A percentile compares a stretch with the other conserved stretches of the same genome.
Conservation (phyloP, 495 filamentous ascomycete species). For the Daldinia grandis region DNA sequence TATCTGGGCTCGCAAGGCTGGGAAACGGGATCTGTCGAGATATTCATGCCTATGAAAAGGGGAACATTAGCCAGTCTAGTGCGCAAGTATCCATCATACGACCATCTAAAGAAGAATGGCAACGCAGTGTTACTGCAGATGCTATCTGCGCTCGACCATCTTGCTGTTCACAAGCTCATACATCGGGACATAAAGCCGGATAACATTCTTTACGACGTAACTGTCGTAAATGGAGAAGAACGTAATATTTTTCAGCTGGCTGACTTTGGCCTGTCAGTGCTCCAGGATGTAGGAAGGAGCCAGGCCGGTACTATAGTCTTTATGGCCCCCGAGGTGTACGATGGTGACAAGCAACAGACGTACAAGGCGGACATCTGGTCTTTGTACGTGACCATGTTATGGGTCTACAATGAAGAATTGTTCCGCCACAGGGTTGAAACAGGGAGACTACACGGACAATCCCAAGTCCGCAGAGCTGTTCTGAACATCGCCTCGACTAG, state of each 20-base stretch:
- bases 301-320: constrained; percentile 43
- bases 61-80: constrained; percentile 44
- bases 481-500: background rate
- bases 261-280: constrained; percentile 48
- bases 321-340: constrained; percentile 48
- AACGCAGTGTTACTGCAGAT: constrained; percentile 39
- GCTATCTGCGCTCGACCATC: constrained; percentile 47
- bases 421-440: background rate
- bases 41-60: constrained; percentile 48
- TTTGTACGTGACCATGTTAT: constrained; percentile 50
- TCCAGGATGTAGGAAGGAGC: constrained; percentile 17
- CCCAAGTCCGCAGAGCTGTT: background rate
- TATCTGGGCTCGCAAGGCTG: constrained; percentile 16
- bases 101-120: constrained; percentile 26
- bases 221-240: constrained; percentile 18
- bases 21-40: constrained; percentile 39
- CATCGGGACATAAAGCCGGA: constrained; percentile 85
- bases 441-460: background rate
- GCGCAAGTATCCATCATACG: background rate
- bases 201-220: constrained; percentile 65
- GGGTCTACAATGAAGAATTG: background rate
- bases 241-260: constrained; percentile 42
- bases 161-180: constrained; percentile 65
- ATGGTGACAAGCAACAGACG: constrained; percentile 40
- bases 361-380: constrained; percentile 54